These are phyloP conservation scores for Alternaria sp. DNA, from an alignment of 2,329 filamentous ascomycete species.

Conservation along the genomic window DNA sequence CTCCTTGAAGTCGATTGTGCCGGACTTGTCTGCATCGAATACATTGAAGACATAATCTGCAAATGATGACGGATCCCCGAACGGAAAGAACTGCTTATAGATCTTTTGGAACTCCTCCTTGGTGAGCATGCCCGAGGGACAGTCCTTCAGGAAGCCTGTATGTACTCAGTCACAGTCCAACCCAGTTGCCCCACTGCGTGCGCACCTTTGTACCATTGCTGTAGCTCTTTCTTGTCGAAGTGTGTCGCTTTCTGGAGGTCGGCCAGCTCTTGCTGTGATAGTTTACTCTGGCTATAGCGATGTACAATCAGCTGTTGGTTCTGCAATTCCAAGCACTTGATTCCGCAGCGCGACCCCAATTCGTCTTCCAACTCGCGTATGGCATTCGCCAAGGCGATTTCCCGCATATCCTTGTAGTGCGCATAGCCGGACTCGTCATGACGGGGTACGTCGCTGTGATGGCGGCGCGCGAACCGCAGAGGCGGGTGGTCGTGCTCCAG, in stretches of 20 bases:
- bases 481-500: conserved; percentile 30
- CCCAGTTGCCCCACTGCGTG: conserved; percentile 5
- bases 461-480: conserved; percentile 42
- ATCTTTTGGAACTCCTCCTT: conserved; percentile 99
- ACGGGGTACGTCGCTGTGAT: conserved; percentile 27
- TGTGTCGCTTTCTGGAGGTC: conserved; percentile 97
- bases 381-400: conserved; percentile 35
- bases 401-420: conserved; percentile 31
- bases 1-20: conserved; percentile 98
- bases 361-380: conserved; percentile 30
- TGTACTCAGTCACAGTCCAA: conserved; percentile 23
- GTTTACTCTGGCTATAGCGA: conserved; percentile 85
- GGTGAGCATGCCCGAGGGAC: conserved; percentile 92
- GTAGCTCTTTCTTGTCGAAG: conserved; percentile 99
- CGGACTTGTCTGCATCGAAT: conserved; percentile 96
- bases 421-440: conserved; percentile 32
- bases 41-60: conserved; percentile 99
- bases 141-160: conserved; percentile 95
- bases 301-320: conserved; percentile 43
- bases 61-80: conserved; percentile 95
- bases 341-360: conserved; percentile 27
- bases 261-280: conserved; percentile 92
- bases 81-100: conserved; percentile 99
- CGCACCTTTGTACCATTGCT: conserved; percentile 99
- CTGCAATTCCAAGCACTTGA: conserved; percentile 32